These are phyloP conservation scores for Cyclotella distinguenda DNA, from an alignment of 108 stramenopile species.

Conservation along the genomic window DNA sequence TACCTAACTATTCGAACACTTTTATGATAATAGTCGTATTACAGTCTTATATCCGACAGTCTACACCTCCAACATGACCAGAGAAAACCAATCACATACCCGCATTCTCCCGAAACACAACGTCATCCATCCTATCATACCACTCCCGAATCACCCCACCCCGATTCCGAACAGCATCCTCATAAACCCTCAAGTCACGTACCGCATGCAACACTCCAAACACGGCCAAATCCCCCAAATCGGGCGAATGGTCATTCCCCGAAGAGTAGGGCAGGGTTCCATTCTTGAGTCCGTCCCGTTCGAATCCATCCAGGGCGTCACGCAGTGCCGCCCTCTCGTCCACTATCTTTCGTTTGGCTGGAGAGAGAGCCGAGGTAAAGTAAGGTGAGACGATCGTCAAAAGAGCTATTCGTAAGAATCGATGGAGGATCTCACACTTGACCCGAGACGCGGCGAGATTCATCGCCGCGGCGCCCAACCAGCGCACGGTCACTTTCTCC, in stretches of 20 bases:
- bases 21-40: too few species aligned
- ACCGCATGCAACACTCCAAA: slow-evolving; percentile 81
- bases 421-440: slow-evolving; percentile 77
- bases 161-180: slow-evolving; percentile 36
- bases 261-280: slow-evolving; percentile 37
- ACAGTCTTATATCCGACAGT: too few species aligned
- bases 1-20: too few species aligned
- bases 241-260: slow-evolving; percentile 27
- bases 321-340: slow-evolving; percentile 77
- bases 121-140: slow-evolving; percentile 52
- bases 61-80: too few species aligned
- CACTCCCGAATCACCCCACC: slow-evolving; percentile 44
- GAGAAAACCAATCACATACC: too few species aligned
- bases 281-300: slow-evolving; percentile 52
- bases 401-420: too few species aligned
- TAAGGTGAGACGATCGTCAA: not conserved
- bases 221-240: slow-evolving; percentile 83
- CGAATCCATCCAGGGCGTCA: slow-evolving; percentile 56
- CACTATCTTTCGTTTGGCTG: slow-evolving; percentile 71
- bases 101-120: slow-evolving; percentile 6
- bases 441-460: slow-evolving; percentile 86
- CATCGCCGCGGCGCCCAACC: slow-evolving; percentile 84
- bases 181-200: slow-evolving; percentile 59
- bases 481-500: slow-evolving; percentile 65
- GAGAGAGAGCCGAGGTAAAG: not conserved